Evolutionary conservation across 768 basidiomycete genomes (phyloP).

Genomic region (Boletellus emodensis): DNA sequence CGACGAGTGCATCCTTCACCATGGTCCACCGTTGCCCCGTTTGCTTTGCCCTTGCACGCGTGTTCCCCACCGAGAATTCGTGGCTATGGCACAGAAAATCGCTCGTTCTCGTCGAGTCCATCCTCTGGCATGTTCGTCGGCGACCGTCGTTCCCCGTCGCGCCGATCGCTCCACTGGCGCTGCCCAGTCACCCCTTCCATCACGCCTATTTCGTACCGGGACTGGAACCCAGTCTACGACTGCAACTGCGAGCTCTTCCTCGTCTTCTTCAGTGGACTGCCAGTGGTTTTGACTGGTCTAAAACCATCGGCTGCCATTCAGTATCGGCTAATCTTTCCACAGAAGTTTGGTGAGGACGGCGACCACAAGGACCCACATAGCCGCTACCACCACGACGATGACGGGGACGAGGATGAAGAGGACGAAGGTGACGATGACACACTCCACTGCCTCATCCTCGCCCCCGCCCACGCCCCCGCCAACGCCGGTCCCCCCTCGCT

Average conservation of each 20-base stretch:
- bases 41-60: no score
- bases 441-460: neutral
- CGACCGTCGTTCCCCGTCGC: neutral
- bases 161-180: slow-evolving; percentile 10
- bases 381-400: neutral
- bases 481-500: neutral
- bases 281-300: no score
- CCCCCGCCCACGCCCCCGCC: neutral
- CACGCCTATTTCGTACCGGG: slow-evolving; percentile 6
- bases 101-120: no score
- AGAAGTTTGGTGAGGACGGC: no score
- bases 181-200: slow-evolving; percentile 3
- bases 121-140: neutral
- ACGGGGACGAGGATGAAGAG: neutral
- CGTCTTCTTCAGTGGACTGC: neutral
- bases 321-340: no score
- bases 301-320: no score
- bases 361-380: no score
- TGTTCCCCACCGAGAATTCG: no score
- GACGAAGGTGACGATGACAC: neutral
- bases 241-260: neutral
- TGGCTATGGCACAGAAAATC: no score
- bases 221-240: neutral
- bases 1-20: no score
- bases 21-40: no score